Percentiles rank a stretch among this genome's conserved stretches.
Evolutionary conservation across 108 stramenopile species (phyloP).

Genomic region (Epithemia pelagica): DNA sequence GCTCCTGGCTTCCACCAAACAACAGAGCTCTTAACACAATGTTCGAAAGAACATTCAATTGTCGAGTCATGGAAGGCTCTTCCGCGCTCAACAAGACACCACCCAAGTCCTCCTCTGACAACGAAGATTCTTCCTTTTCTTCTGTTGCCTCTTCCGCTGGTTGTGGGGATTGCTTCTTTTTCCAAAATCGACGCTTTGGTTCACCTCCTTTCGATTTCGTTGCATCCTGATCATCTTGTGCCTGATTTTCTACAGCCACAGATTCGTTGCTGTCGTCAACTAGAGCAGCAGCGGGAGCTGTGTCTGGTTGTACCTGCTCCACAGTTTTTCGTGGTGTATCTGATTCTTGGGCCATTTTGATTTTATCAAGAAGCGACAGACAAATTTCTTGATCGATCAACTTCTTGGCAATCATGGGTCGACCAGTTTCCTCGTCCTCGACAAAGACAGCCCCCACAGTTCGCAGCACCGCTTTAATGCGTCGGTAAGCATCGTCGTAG

Average conservation of each 20-base stretch:
- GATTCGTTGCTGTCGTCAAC: neutral
- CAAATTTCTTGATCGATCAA: constrained; percentile 76
- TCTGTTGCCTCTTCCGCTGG: constrained; percentile 20
- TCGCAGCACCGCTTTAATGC: constrained; percentile 61
- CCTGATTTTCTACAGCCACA: constrained; percentile 10
- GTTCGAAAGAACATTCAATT: constrained; percentile 78
- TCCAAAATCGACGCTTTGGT: constrained; percentile 23
- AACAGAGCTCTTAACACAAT: constrained; percentile 68
- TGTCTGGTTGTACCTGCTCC: neutral
- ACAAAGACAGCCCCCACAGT: constrained; percentile 65
- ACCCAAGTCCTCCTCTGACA: constrained; percentile 45
- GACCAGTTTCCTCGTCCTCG: constrained; percentile 23
- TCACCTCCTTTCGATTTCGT: constrained; percentile 4
- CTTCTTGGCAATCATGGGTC: constrained; percentile 44
- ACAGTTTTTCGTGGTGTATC: neutral
- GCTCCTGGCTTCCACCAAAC: constrained; percentile 79
- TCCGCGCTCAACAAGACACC: constrained; percentile 66
- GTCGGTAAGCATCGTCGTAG: constrained; percentile 62
- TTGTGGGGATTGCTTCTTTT: constrained; percentile 17
- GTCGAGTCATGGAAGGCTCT: constrained; percentile 79
- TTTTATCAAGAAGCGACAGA: constrained; percentile 75
- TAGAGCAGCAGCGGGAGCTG: neutral
- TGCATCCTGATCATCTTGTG: constrained; percentile 18
- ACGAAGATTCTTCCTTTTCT: constrained; percentile 13
- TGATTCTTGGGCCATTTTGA: constrained; percentile 22